Conservation (phyloP, 805 yeast species). For the Metschnikowia amazonensis region DNA sequence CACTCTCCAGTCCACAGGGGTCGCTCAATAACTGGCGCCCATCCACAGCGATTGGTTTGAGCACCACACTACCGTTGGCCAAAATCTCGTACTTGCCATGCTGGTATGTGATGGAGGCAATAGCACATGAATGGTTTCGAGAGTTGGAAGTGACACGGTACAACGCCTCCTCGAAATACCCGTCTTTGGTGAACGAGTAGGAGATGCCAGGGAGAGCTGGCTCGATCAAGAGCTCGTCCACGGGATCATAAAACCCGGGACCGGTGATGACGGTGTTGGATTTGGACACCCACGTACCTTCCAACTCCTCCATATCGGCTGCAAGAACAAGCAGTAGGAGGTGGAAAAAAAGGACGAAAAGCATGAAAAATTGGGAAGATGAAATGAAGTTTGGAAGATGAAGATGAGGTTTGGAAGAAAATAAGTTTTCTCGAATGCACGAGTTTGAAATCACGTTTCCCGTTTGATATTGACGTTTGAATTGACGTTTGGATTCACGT, state of each 20-base stretch:
- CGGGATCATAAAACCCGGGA: constrained; percentile 93
- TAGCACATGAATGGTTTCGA: constrained; percentile 72
- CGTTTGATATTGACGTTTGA: no score
- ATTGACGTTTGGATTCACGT: no score
- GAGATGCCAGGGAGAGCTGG: constrained; percentile 95
- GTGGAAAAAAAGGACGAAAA: neutral
- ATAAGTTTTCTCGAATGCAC: no score
- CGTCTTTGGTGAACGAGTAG: constrained; percentile 89
- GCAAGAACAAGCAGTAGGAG: constrained; percentile 19
- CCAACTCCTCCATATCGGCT: constrained; percentile 44
- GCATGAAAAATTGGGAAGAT: neutral
- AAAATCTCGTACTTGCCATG: constrained; percentile 76
- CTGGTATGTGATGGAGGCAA: constrained; percentile 79
- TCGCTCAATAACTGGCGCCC: constrained; percentile 88
- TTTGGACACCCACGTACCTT: constrained; percentile 95
- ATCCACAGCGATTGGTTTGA: constrained; percentile 78
- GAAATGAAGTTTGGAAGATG: neutral
- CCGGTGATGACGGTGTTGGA: constrained; percentile 95
- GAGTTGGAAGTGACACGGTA: constrained; percentile 76
- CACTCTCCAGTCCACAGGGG: constrained; percentile 58
- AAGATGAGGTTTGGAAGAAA: no score
- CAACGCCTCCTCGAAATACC: constrained; percentile 83
- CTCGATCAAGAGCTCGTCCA: constrained; percentile 88
- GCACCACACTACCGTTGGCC: constrained; percentile 60
- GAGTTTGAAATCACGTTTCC: no score